Evolutionary conservation across 352 stramenopile species (phyloP), one percentile per base, ranked within the genome.

Genomic region (Phytophthora aleatoria): DNA sequence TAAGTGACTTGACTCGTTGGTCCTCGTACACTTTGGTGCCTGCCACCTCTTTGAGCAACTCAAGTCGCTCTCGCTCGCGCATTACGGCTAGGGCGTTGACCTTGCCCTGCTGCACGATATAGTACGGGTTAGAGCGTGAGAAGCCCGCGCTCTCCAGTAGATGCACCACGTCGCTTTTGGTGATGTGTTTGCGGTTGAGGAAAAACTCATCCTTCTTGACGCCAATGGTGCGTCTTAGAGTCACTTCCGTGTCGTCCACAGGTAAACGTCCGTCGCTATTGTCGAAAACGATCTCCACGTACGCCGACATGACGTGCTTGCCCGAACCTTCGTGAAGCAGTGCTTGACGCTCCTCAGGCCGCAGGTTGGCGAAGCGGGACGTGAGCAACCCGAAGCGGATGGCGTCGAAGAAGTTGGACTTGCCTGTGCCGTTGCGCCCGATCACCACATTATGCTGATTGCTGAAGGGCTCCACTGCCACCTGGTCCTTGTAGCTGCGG

Each of bases 191-290:
- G 54, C 95, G 86, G 73, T 99, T 99, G 15, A 99, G 84, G 72
- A 99, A 99, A 80, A 99, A 99, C 76, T 99, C 97, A 83, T 99
- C 98, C 78, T 99, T 99, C 80, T 99, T 99, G 54, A 98, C 87
- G 50, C 98, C 97, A 43, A 99, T 98, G n/a, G 97, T 99, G 35
- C 98, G 95, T 51, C 97, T 91, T 60, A 99, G 75, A 33, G 98
- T 86, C 15, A 99, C 97, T 55, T 98, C 94, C 39, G 95, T 79
- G 38, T 85, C 88, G 63, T 98, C 93, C 50, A 97, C 86, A 6
- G 87, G 91, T 64, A 99, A 87, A 0, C 97, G 89, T 16, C 96
- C 83, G 67, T 99, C 97, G n/a, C 85, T 90, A 73, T 99, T 99
- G 81, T 99, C 97, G 76, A 99, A 99, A 3, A 99, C 86, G 57